Evolutionary conservation across 345 rosid genomes (phyloP).

Genomic region (Melaleuca alternifolia): DNA sequence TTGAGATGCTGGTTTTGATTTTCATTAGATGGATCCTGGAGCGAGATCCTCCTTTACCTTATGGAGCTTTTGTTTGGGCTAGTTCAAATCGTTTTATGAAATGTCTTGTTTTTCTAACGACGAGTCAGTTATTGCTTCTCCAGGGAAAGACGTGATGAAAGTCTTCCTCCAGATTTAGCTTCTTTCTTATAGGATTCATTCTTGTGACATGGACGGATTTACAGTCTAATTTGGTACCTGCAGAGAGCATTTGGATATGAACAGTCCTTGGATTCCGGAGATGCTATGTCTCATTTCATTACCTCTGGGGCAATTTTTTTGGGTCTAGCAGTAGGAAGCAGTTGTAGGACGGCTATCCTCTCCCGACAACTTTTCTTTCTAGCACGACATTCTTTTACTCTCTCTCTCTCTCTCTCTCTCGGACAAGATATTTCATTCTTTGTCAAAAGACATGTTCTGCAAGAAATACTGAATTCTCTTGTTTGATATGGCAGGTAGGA

Average conservation of each 20-base stretch:
- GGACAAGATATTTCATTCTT: background rate
- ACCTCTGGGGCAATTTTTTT: background rate
- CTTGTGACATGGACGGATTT: background rate
- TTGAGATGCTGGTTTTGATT: background rate
- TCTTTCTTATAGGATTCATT: background rate
- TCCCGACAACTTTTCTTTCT: background rate
- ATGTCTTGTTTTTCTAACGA: background rate
- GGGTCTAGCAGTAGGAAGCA: background rate
- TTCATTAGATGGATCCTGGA: background rate
- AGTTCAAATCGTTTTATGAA: background rate
- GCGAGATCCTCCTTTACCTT: background rate
- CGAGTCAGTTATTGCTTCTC: background rate
- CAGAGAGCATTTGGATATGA: background rate
- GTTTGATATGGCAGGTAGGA: background rate
- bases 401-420: background rate
- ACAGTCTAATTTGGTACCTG: background rate
- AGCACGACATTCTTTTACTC: background rate
- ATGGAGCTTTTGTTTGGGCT: background rate
- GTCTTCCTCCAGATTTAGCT: background rate
- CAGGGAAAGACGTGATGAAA: background rate
- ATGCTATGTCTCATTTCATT: background rate
- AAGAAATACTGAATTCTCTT: background rate
- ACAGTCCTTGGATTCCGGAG: background rate
- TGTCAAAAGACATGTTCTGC: background rate
- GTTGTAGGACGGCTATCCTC: background rate